These are phyloP conservation scores for Fusarium succisae DNA, from an alignment of 2,329 filamentous ascomycete species.

Conservation along the genomic window DNA sequence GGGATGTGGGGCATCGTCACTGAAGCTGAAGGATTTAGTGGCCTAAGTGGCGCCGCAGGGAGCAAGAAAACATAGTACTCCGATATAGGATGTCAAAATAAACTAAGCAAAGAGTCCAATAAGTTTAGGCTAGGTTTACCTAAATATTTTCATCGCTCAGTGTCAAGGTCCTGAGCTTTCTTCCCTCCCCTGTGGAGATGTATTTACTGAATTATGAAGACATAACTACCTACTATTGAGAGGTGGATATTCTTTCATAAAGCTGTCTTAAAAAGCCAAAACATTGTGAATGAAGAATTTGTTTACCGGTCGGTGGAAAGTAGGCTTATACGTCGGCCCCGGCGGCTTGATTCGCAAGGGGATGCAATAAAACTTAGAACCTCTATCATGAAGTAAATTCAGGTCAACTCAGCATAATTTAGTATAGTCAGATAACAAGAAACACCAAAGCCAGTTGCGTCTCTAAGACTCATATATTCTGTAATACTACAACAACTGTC, in stretches of 20 bases:
- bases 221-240: conserved; percentile 1
- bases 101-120: not conserved
- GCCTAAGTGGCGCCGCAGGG: not conserved
- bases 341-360: no score
- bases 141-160: not conserved
- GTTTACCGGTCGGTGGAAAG: no score
- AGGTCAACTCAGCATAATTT: no score
- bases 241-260: not conserved
- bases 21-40: conserved; percentile 15
- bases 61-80: not conserved
- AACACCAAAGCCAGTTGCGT: not conserved
- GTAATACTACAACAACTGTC: not conserved
- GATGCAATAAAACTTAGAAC: no score
- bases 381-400: no score
- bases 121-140: not conserved
- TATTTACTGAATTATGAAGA: conserved; percentile 1
- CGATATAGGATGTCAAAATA: not conserved
- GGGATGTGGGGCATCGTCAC: conserved; percentile 7
- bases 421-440: not conserved
- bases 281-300: not conserved
- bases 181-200: not conserved
- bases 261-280: not conserved
- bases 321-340: no score
- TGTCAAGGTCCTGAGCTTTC: not conserved
- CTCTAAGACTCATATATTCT: not conserved